Percentiles rank a stretch among this genome's conserved stretches.
These are phyloP conservation scores for Chrysoporthe cubensis DNA, from an alignment of 2,329 filamentous ascomycete species.

Conservation along the genomic window DNA sequence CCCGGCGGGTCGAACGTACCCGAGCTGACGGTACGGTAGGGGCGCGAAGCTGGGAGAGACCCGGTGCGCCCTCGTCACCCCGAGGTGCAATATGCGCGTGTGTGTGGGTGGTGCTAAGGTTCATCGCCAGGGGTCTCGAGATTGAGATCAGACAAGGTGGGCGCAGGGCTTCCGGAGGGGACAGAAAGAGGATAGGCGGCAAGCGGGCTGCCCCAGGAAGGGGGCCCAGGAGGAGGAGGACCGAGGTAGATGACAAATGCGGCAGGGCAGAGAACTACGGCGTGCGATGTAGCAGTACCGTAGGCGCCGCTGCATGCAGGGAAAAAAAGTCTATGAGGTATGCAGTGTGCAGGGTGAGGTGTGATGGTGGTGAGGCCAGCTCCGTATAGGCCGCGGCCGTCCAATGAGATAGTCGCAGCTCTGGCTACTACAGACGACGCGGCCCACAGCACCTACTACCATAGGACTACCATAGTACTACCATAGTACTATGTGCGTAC, in stretches of 20 bases:
- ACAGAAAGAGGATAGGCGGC: not conserved
- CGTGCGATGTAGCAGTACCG: no score
- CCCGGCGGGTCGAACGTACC: not conserved
- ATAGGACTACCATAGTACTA: no score
- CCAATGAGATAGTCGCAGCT: not conserved
- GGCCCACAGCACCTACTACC: not conserved
- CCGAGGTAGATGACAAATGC: constrained; percentile 4
- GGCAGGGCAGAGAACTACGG: not conserved
- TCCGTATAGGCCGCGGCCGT: not conserved
- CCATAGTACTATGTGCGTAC: no score
- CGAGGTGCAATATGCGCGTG: no score
- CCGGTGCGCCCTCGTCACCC: not conserved
- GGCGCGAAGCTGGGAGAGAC: not conserved
- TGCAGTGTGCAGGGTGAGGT: no score
- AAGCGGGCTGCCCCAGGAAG: not conserved
- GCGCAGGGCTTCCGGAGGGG: not conserved
- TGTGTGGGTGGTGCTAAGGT: no score
- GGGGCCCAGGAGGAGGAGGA: not conserved
- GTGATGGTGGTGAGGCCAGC: not conserved
- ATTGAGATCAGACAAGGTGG: not conserved
- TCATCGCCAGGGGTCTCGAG: not conserved
- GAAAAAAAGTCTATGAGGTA: not conserved
- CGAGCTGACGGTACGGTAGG: not conserved
- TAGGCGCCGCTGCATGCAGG: not conserved
- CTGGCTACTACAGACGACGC: not conserved